Conservation (phyloP, 2,329 filamentous ascomycete genomes). For the Curvularia spicifera region DNA sequence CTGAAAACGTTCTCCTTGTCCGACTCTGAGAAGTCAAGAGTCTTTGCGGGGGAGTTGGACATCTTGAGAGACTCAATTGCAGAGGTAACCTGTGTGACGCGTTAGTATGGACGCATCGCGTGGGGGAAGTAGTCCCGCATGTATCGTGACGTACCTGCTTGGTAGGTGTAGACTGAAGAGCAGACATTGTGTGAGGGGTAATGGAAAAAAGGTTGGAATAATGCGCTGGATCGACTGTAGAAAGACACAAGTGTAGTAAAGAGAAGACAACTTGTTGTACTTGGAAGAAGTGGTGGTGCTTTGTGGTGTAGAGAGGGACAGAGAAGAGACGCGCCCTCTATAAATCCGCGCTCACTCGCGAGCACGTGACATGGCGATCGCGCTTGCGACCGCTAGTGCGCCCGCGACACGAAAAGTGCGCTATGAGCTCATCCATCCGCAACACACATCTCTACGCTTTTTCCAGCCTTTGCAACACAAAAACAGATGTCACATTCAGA, state of each 20-base stretch:
- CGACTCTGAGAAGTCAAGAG: constrained; percentile 74
- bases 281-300: constrained; percentile 29
- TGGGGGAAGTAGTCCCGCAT: constrained; percentile 32
- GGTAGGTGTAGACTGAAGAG: constrained; percentile 72
- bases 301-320: constrained; percentile 29
- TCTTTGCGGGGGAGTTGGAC: constrained; percentile 85
- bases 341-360: constrained; percentile 26
- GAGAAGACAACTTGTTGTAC: constrained; percentile 27
- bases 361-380: constrained; percentile 35
- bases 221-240: constrained; percentile 15
- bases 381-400: constrained; percentile 22
- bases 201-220: constrained; percentile 16
- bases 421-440: constrained; percentile 39
- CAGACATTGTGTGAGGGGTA: constrained; percentile 67
- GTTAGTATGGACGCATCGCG: constrained; percentile 48
- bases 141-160: constrained; percentile 66
- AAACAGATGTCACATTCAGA: not conserved
- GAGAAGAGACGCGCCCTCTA: constrained; percentile 28
- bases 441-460: constrained; percentile 15
- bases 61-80: constrained; percentile 90
- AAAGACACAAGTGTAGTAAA: constrained; percentile 25
- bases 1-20: constrained; percentile 84
- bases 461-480: not conserved
- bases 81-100: constrained; percentile 72
- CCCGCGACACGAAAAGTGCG: constrained; percentile 25